Base-by-base conservation (phyloP, 164 flowering plant genomes). In the Amborella trichopoda region DNA sequence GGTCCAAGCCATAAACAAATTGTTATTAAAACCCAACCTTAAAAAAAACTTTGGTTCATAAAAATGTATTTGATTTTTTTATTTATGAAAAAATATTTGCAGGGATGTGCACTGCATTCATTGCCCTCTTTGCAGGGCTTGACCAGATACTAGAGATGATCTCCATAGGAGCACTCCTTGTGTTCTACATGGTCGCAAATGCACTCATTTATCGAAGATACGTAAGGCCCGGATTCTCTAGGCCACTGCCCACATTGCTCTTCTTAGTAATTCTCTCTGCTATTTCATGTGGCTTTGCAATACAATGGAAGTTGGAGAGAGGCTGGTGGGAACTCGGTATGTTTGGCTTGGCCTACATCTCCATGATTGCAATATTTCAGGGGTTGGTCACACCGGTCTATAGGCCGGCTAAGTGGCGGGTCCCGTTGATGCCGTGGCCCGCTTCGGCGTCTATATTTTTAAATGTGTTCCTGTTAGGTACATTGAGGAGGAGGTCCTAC, bases 391-490 rank as follows among this genome's bases (percentile, higher is more conserved):
- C 72, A 16, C 46, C 53, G 36, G 16, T 19, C 17, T 26, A 19
- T 23, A 55, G 46, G n/a, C 53, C 62, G 0, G 11, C 53, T 0
- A 57, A 53, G 8, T 86, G 89, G 93, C 57, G 70, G 1, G 87
- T 82, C 27, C 89, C 96, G 6, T 48, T 74, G 38, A 86, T 86
- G 96, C 96, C 96, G 43, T 86, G 96, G 96, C 86, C 82, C 0
- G 77, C 93, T 11, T 72, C 84, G 0, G 49, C 66, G 1, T 86
- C 96, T 3, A 62, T 80, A 37, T 80, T 73, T 52, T 80, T 86
- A 30, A 86, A 83, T 48, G 65, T 83, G 8, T 80, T 82, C 64
- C 77, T 86, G 40, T 73, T 83, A 74, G 57, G 69, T 4, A 67
- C 84, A 26, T 56, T 86, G 3, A 66, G 64, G 40, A 52, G 39